Base-by-base conservation (phyloP, 345 rosid species). In the Citrus hindsii region DNA sequence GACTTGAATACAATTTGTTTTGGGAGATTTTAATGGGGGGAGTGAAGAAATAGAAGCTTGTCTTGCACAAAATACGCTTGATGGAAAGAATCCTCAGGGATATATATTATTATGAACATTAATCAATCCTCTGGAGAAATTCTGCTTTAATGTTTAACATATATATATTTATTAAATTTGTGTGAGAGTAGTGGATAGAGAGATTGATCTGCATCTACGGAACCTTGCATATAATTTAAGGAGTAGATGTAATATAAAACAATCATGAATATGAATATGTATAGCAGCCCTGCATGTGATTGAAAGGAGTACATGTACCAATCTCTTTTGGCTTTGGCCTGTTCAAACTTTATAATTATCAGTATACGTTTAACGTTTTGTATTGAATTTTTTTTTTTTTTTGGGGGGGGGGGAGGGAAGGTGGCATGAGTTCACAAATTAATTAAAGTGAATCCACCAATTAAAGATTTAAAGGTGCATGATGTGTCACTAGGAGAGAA, bases 371-470 rank as follows among this genome's bases (percentile, higher is more conserved):
- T 21, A 10, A 22, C 5, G 56, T 51, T 24, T 37, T 61, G 32
- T 63, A 56, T 60, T 58, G 37, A 35, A 1, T 0, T 5, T 5
- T 33, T 35, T 35, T 35, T 35, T 35, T 6, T 33, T 32, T 32
- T 4, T 0, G 3, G 30, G 30, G 30, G 27, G 27, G 27, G 33
- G 35, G 6, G 75, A 0, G 7, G 37, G 74, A 76, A 80, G 73
- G 67, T 63, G 74, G 73, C 74, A 77, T 81, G 85, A 78, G 83
- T 79, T 79, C 82, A 76, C 51, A 82, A 79, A 69, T 51, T 58
- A 79, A 69, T 58, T 58, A 82, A 83, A 85, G 87, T 79, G 88
- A 84, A 80, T 46, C 83, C 81, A 83, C 78, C 85, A 71, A 85
- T 71, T 87, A 83, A 87, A 82, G 81, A 40, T 46, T 30, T 63